Conservation (phyloP, 164 flowering plant genomes). For the Litsea cubeba region DNA sequence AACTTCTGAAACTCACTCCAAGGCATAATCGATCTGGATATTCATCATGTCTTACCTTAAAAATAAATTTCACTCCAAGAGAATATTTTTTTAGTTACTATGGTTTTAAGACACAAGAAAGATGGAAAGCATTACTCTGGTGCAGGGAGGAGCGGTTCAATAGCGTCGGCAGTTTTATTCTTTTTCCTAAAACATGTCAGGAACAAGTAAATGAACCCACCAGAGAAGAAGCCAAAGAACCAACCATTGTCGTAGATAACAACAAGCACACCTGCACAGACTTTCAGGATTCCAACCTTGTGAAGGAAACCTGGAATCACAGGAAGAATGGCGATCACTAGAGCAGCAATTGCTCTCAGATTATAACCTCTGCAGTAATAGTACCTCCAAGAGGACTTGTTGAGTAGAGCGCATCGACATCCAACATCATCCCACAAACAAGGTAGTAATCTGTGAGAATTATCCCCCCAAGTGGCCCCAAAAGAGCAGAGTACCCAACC, state of each 20-base stretch:
- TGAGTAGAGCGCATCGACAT: conserved; percentile 56
- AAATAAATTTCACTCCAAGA: too few species aligned
- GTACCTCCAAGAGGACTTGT: conserved; percentile 45
- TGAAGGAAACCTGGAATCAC: conserved; percentile 83
- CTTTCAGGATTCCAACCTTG: conserved; percentile 50
- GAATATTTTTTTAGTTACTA: too few species aligned
- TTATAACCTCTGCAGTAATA: conserved; percentile 71
- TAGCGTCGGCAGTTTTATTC: background rate
- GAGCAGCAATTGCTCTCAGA: conserved; percentile 56
- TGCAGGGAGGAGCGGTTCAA: too few species aligned
- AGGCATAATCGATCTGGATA: too few species aligned
- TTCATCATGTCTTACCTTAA: too few species aligned
- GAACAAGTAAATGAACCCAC: conserved; percentile 56
- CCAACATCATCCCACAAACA: conserved; percentile 36
- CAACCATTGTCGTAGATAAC: conserved; percentile 78
- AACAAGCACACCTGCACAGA: conserved; percentile 31
- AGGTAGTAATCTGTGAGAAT: conserved; percentile 71
- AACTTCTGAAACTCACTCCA: too few species aligned
- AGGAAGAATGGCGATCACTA: conserved; percentile 66
- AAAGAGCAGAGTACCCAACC: conserved; percentile 76
- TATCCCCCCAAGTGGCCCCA: conserved; percentile 89
- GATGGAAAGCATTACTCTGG: too few species aligned
- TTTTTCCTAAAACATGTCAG: conserved; percentile 25
- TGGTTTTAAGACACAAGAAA: too few species aligned
- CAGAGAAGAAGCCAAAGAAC: conserved; percentile 72